Conservation (phyloP, 2,329 filamentous ascomycete species). For the Talaromyces albobiverticillius region DNA sequence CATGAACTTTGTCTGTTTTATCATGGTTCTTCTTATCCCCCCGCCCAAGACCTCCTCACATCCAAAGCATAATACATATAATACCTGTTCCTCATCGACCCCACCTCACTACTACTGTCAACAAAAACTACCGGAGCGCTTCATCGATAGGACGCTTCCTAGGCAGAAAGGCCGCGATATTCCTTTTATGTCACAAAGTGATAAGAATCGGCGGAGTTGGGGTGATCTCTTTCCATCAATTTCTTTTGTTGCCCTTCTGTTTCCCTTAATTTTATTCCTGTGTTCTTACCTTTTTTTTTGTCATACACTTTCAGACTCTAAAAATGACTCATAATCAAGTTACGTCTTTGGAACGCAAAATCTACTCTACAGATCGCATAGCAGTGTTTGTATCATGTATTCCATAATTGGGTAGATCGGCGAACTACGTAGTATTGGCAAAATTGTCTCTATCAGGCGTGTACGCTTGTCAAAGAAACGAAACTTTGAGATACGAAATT, state of each 20-base stretch:
- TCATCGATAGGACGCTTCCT: slow-evolving; percentile 7
- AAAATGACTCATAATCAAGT: slow-evolving; percentile 11
- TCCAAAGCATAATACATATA: slow-evolving; percentile 16
- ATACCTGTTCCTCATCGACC: slow-evolving; percentile 12
- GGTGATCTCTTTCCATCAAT: slow-evolving; percentile 9
- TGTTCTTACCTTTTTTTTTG: neutral
- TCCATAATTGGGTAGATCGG: neutral
- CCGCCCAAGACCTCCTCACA: neutral
- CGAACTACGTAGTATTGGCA: neutral
- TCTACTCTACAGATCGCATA: neutral
- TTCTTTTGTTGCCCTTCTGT: neutral
- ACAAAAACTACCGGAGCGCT: slow-evolving; percentile 12
- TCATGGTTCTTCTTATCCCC: slow-evolving; percentile 3
- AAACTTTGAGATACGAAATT: too few relatives aligned
- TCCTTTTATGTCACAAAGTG: slow-evolving; percentile 9
- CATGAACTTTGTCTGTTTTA: neutral
- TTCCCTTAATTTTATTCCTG: slow-evolving; percentile 1
- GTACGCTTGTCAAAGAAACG: too few relatives aligned
- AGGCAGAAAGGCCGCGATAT: slow-evolving; percentile 1
- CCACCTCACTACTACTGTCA: slow-evolving; percentile 7
- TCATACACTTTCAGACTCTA: slow-evolving; percentile 7
- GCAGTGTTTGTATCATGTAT: neutral
- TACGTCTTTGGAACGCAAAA: slow-evolving; percentile 8
- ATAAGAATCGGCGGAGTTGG: slow-evolving; percentile 13
- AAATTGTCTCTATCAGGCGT: too few relatives aligned